Conservation (phyloP, 768 basidiomycete genomes). For the Tylopilus subfusipes region DNA sequence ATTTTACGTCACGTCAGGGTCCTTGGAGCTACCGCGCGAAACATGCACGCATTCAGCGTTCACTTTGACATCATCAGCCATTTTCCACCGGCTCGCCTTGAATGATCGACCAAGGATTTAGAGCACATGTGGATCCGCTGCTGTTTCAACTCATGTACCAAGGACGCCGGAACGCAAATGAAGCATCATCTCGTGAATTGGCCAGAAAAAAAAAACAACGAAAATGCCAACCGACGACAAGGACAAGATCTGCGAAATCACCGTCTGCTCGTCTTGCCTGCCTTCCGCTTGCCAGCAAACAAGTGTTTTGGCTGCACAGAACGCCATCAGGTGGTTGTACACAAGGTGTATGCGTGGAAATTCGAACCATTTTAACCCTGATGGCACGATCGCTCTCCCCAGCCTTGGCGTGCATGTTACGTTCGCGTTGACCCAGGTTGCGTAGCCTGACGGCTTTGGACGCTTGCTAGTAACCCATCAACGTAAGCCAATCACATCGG, state of each 20-base stretch:
- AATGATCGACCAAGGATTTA: too few species aligned
- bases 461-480: conserved; percentile 55
- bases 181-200: not conserved
- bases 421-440: conserved; percentile 80
- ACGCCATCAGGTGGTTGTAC: conserved; percentile 1
- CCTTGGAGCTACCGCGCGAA: not conserved
- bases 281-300: conserved; percentile 81
- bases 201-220: not conserved
- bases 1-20: not conserved
- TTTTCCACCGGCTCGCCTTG: too few species aligned
- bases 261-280: conserved; percentile 77
- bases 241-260: conserved; percentile 30
- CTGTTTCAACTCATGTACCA: not conserved
- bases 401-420: conserved; percentile 86
- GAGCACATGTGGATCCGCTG: not conserved
- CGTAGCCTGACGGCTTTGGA: conserved; percentile 77
- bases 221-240: conserved; percentile 4
- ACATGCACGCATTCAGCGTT: not conserved
- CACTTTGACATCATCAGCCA: too few species aligned
- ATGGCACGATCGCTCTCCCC: conserved; percentile 87
- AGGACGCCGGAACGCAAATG: not conserved
- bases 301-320: conserved; percentile 74
- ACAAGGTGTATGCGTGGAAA: not conserved
- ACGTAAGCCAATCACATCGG: not conserved
- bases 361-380: conserved; percentile 73